Evolutionary conservation across 257 asterid genomes (phyloP).

Genomic region (Solanum infundibuliforme): DNA sequence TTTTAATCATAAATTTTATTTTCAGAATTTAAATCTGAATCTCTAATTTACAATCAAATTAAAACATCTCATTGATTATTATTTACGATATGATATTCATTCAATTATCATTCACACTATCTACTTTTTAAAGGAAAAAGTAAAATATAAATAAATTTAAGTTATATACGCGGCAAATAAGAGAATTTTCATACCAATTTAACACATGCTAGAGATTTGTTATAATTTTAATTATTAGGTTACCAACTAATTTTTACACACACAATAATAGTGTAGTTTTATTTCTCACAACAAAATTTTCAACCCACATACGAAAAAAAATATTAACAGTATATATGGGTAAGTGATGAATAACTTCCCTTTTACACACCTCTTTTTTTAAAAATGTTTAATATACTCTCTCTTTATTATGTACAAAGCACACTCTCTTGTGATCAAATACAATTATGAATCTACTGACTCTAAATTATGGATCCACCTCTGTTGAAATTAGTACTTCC

Average conservation of each 20-base stretch:
- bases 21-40: too few species aligned
- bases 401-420: not conserved
- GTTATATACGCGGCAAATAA: accelerated
- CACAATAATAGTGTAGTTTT: not conserved
- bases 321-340: not conserved
- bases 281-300: not conserved
- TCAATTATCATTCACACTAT: not conserved
- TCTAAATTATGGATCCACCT: not conserved
- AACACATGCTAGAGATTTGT: not conserved
- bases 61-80: too few species aligned
- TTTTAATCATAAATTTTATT: too few species aligned
- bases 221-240: not conserved
- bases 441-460: not conserved
- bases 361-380: not conserved
- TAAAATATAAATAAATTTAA: not conserved
- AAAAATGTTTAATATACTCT: not conserved
- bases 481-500: not conserved
- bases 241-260: not conserved
- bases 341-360: not conserved
- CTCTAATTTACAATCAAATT: too few species aligned
- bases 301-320: not conserved
- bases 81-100: too few species aligned
- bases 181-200: not conserved
- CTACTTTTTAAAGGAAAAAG: not conserved
- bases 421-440: not conserved